phyloP scores from a whole-genome alignment of 1,139 yeast genomes.

The Taphrina betulina region DNA sequence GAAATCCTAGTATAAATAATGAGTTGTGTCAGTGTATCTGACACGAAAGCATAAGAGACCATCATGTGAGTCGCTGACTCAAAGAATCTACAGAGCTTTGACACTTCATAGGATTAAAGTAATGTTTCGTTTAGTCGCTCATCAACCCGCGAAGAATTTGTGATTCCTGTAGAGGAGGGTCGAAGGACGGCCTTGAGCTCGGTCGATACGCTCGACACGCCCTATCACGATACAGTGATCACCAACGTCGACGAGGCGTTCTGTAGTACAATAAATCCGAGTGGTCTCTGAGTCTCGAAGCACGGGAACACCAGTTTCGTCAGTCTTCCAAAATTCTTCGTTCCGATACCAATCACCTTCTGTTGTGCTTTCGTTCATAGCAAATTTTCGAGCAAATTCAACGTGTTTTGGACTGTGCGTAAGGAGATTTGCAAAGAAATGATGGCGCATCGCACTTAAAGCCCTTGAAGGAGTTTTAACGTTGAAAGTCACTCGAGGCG shows the following conservation, averaged over 20 bases:
- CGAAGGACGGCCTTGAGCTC: too few relatives aligned
- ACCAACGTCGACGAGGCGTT: not conserved
- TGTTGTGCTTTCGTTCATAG: not conserved
- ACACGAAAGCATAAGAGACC: too few relatives aligned
- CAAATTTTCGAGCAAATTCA: not conserved
- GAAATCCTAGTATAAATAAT: too few relatives aligned
- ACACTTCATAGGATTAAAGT: too few relatives aligned
- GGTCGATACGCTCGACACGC: not conserved
- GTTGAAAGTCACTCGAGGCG: conserved; percentile 5
- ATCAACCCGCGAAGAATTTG: too few relatives aligned
- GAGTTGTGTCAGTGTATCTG: too few relatives aligned
- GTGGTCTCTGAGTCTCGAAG: not conserved
- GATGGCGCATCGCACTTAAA: not conserved
- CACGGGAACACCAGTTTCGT: not conserved
- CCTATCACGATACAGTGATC: conserved; percentile 9
- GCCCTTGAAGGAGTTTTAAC: conserved; percentile 4
- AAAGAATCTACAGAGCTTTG: too few relatives aligned
- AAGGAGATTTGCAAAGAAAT: not conserved
- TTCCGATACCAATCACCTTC: not conserved
- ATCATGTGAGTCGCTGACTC: too few relatives aligned
- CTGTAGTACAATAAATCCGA: not conserved
- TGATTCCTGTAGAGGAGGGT: too few relatives aligned
- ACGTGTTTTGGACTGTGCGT: not conserved
- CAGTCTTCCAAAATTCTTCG: not conserved
- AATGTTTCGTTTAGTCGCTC: too few relatives aligned